Evolutionary conservation across 352 stramenopile genomes (phyloP).

Genomic region (Globisporangium barbulae): DNA sequence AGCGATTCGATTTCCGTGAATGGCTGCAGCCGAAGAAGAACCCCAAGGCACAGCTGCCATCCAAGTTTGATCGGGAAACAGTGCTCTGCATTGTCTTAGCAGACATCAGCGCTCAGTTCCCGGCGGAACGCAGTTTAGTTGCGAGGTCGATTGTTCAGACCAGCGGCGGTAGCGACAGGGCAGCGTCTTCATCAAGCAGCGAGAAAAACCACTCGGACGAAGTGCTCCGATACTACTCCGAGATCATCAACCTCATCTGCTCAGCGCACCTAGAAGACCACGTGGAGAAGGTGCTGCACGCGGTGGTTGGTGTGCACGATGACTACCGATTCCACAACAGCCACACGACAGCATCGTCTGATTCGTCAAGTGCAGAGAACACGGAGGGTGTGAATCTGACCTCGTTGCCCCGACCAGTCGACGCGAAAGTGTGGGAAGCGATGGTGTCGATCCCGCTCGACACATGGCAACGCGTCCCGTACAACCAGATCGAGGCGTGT

Average conservation of each 20-base stretch:
- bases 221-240: constrained; percentile 68
- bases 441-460: constrained; percentile 44
- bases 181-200: constrained; percentile 4
- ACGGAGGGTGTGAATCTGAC: constrained; percentile 13
- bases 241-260: constrained; percentile 70
- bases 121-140: constrained; percentile 37
- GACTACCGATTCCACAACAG: constrained; percentile 69
- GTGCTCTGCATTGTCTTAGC: constrained; percentile 74
- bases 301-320: constrained; percentile 75
- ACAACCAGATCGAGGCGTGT: constrained; percentile 41
- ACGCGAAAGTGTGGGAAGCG: constrained; percentile 69
- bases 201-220: constrained; percentile 32
- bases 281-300: constrained; percentile 76
- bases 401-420: constrained; percentile 46
- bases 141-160: constrained; percentile 8
- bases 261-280: constrained; percentile 68
- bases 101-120: constrained; percentile 58
- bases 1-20: constrained; percentile 70
- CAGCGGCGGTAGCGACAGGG: constrained; percentile 16
- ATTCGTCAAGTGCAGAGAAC: constrained; percentile 10
- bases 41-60: constrained; percentile 27
- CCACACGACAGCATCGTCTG: constrained; percentile 16
- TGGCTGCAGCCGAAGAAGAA: constrained; percentile 66
- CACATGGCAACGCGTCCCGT: constrained; percentile 43
- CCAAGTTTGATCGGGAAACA: constrained; percentile 81